Evolutionary conservation across 306 rosid genomes (phyloP).

Genomic region (Casuarina glauca): DNA sequence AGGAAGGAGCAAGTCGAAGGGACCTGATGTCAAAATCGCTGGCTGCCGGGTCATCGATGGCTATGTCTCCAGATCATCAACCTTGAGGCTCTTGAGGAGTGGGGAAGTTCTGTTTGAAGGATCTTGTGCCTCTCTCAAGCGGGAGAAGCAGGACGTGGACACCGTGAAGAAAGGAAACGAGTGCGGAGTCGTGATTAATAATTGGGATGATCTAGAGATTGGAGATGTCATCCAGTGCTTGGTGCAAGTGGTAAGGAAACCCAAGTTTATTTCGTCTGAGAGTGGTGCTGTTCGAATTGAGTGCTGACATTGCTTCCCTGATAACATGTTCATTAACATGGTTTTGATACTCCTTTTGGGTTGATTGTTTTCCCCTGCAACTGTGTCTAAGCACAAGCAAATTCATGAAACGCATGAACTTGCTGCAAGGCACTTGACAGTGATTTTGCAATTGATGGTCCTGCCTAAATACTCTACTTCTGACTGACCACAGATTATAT

Average conservation of each 20-base stretch:
- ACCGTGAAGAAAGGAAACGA: constrained; percentile 82
- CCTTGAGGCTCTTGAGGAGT: constrained; percentile 85
- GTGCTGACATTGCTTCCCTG: constrained; percentile 43
- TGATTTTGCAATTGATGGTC: not conserved
- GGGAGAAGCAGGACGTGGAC: constrained; percentile 92
- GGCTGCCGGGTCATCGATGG: constrained; percentile 88
- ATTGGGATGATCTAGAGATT: constrained; percentile 60
- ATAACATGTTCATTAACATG: not conserved
- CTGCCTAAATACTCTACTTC: not conserved
- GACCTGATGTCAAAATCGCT: constrained; percentile 78
- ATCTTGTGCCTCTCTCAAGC: constrained; percentile 73
- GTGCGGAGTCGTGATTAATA: constrained; percentile 64
- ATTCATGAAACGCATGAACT: not conserved
- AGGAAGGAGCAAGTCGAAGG: constrained; percentile 75
- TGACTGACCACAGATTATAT: not conserved
- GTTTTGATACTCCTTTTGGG: not conserved
- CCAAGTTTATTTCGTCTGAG: constrained; percentile 85
- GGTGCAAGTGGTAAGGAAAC: constrained; percentile 83
- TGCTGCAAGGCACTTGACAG: not conserved
- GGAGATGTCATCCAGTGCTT: constrained; percentile 87
- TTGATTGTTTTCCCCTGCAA: constrained; percentile 4
- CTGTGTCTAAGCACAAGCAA: not conserved
- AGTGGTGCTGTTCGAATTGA: constrained; percentile 93
- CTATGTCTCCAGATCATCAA: constrained; percentile 48
- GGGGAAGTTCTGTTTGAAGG: constrained; percentile 88